phyloP scores from a whole-genome alignment of 352 stramenopile genomes.

The Globisporangium nodosum region DNA sequence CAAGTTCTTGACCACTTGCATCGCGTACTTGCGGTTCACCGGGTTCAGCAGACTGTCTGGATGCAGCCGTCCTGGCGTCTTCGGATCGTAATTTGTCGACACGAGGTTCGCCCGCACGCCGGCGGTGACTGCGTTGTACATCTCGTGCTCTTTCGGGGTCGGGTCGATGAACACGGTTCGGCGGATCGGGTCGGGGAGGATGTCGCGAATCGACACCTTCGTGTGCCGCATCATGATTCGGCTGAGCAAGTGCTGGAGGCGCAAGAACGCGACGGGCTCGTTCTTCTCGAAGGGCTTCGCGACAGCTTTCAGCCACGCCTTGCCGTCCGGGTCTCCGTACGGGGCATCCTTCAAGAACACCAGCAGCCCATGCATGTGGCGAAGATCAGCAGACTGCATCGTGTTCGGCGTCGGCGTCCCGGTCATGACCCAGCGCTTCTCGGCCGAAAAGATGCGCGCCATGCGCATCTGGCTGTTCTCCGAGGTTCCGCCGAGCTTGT shows the following conservation, averaged over 20 bases:
- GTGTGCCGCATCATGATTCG: constrained; percentile 95
- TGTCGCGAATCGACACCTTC: constrained; percentile 82
- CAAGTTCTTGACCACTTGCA: constrained; percentile 55
- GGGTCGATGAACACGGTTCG: constrained; percentile 54
- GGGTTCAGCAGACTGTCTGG: constrained; percentile 75
- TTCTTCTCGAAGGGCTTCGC: constrained; percentile 65
- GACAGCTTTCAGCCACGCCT: constrained; percentile 75
- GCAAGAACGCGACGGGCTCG: constrained; percentile 48
- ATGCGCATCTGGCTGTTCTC: constrained; percentile 75
- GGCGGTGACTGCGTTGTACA: constrained; percentile 67
- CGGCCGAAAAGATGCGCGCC: constrained; percentile 68
- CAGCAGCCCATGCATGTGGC: constrained; percentile 87
- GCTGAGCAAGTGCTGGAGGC: constrained; percentile 80
- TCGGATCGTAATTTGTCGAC: constrained; percentile 67
- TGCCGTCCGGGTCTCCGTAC: constrained; percentile 75
- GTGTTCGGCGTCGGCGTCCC: constrained; percentile 93
- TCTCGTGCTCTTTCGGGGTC: constrained; percentile 55
- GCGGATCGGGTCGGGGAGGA: constrained; percentile 50
- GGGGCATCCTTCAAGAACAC: constrained; percentile 87
- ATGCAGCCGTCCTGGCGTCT: constrained; percentile 50
- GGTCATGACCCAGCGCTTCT: constrained; percentile 96
- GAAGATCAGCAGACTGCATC: constrained; percentile 77
- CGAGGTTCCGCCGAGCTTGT: constrained; percentile 83
- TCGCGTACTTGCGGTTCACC: constrained; percentile 53
- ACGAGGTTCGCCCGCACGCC: constrained; percentile 67